A percentile compares a stretch with the other conserved stretches of the same genome.
phyloP scores from a whole-genome alignment of 2,329 filamentous ascomycete species.

The Falciphora oryzae region DNA sequence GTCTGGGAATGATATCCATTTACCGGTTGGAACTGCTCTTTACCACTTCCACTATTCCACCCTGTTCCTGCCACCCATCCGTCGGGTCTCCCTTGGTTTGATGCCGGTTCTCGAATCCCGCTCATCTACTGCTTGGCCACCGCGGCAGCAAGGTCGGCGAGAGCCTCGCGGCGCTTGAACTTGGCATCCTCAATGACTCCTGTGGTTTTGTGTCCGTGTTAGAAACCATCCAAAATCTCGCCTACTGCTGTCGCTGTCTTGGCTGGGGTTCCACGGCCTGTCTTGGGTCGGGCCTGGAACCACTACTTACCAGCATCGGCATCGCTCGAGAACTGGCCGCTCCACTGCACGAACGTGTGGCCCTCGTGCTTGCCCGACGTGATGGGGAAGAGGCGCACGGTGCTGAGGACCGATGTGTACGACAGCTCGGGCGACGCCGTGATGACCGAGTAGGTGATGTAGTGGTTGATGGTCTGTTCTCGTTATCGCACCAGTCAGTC shows the following conservation, averaged over 20 bases:
- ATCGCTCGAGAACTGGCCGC: constrained; percentile 63
- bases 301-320: constrained; percentile 56
- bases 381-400: constrained; percentile 58
- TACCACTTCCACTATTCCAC: too few relatives aligned
- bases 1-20: too few relatives aligned
- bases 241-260: background rate
- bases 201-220: constrained; percentile 22
- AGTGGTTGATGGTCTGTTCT: constrained; percentile 61
- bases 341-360: constrained; percentile 64
- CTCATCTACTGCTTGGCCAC: constrained; percentile 29
- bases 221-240: background rate
- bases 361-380: constrained; percentile 61
- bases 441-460: constrained; percentile 69
- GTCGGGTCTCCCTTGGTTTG: too few relatives aligned
- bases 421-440: constrained; percentile 57
- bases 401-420: constrained; percentile 63
- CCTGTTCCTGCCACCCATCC: too few relatives aligned
- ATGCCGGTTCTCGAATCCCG: too few relatives aligned
- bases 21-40: too few relatives aligned
- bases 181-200: constrained; percentile 69
- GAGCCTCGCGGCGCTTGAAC: constrained; percentile 68
- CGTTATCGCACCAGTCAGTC: background rate
- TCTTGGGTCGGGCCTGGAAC: background rate
- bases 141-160: constrained; percentile 57
- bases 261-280: background rate